Percentiles rank a stretch among this genome's conserved stretches.
These are phyloP conservation scores for Stachybotrys chartarum DNA, from an alignment of 2,329 filamentous ascomycete species.

Conservation along the genomic window DNA sequence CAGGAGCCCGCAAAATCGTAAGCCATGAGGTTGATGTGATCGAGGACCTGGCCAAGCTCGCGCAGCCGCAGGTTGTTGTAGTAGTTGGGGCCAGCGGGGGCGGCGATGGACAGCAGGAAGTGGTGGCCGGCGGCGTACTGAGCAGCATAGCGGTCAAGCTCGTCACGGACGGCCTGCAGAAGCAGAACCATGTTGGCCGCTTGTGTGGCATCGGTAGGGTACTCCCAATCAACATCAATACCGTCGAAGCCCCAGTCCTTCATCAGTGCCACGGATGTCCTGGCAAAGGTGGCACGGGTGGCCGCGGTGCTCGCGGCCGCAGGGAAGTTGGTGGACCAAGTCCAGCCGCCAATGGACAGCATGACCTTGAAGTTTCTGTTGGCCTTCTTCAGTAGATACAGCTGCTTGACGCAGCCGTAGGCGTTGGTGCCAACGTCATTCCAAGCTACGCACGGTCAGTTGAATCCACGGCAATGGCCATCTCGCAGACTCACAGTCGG, in stretches of 20 bases:
- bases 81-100: slow-evolving; percentile 40
- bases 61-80: slow-evolving; percentile 41
- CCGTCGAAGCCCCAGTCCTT: slow-evolving; percentile 62
- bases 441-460: slow-evolving; percentile 33
- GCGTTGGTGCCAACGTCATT: slow-evolving; percentile 62
- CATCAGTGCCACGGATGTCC: slow-evolving; percentile 59
- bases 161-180: slow-evolving; percentile 34
- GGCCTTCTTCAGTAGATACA: slow-evolving; percentile 68
- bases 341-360: slow-evolving; percentile 80
- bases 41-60: slow-evolving; percentile 41
- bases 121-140: slow-evolving; percentile 37
- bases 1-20: slow-evolving; percentile 75
- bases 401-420: slow-evolving; percentile 75
- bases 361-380: slow-evolving; percentile 73
- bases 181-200: slow-evolving; percentile 37
- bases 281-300: slow-evolving; percentile 61
- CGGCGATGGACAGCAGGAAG: slow-evolving; percentile 47
- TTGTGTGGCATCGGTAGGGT: slow-evolving; percentile 27
- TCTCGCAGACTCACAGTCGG: slow-evolving; percentile 45
- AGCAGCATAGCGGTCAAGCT: slow-evolving; percentile 41
- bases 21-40: slow-evolving; percentile 63
- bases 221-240: slow-evolving; percentile 35
- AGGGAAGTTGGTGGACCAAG: slow-evolving; percentile 71
- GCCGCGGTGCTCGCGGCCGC: slow-evolving; percentile 54
- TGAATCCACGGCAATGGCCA: neutral